Percentiles rank a stretch among this genome's conserved stretches.
phyloP scores from a whole-genome alignment of 2,329 filamentous ascomycete species.

The Colletotrichum sp. region DNA sequence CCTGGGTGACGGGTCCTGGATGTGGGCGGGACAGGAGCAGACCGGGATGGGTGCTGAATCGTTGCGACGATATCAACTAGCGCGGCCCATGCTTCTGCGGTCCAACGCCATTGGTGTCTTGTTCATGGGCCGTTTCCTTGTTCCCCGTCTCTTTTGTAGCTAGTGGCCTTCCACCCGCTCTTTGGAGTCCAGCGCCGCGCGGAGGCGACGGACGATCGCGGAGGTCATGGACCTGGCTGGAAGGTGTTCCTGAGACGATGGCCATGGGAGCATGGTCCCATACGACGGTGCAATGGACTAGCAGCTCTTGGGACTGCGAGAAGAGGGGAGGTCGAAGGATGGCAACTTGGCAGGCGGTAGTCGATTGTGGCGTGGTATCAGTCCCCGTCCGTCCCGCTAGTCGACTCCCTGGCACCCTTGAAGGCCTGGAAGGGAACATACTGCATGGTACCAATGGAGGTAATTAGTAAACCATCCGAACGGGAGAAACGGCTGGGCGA shows the following conservation, averaged over 20 bases:
- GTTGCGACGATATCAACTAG: slow-evolving; percentile 11
- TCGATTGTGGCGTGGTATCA: neutral
- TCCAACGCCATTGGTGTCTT: slow-evolving; percentile 1
- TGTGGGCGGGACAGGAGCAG: neutral
- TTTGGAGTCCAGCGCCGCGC: neutral
- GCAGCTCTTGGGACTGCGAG: neutral
- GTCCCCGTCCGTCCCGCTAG: neutral
- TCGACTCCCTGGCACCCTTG: neutral
- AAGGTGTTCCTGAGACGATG: neutral
- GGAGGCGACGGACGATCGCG: neutral
- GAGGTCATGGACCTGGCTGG: neutral
- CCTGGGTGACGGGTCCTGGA: neutral
- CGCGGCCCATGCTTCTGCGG: neutral
- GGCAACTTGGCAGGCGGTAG: neutral
- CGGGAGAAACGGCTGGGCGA: neutral
- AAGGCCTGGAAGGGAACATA: neutral
- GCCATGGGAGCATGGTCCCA: neutral
- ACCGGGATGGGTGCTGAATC: slow-evolving; percentile 7
- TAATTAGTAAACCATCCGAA: neutral
- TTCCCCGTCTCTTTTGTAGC: neutral
- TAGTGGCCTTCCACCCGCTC: neutral
- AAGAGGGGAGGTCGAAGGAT: neutral
- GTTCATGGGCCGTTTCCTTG: neutral
- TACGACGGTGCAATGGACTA: neutral
- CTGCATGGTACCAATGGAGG: neutral